phyloP scores from a whole-genome alignment of 768 basidiomycete species.

The Nevesoporus exiguus region DNA sequence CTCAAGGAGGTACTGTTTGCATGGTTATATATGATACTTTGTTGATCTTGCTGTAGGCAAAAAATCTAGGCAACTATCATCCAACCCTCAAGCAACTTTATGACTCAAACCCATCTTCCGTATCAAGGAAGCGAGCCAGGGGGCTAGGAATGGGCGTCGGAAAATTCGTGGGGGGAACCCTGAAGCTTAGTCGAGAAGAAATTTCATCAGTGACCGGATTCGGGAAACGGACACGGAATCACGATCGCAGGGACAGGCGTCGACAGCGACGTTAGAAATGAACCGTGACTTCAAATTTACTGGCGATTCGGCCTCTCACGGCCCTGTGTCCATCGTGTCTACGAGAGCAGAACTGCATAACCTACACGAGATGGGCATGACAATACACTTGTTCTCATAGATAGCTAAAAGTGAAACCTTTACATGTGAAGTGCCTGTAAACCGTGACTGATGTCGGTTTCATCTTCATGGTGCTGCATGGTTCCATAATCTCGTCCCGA shows the following conservation, averaged over 20 bases:
- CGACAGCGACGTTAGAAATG: constrained; percentile 7
- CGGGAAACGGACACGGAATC: constrained; percentile 3
- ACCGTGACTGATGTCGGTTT: constrained; percentile 22
- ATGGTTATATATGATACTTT: background rate
- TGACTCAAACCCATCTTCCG: constrained; percentile 33
- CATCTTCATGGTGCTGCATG: constrained; percentile 17
- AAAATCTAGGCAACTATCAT: constrained; percentile 82
- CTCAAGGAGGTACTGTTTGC: constrained; percentile 62
- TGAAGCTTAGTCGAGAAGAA: constrained; percentile 63
- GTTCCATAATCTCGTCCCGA: constrained; percentile 23
- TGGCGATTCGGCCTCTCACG: no score
- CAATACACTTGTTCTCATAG: constrained; percentile 7
- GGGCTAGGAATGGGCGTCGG: constrained; percentile 81
- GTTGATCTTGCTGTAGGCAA: constrained; percentile 51
- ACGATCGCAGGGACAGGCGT: background rate
- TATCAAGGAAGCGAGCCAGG: constrained; percentile 47
- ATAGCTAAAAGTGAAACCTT: constrained; percentile 5
- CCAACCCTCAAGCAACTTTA: constrained; percentile 70
- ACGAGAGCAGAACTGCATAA: no score
- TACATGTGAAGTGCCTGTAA: constrained; percentile 25
- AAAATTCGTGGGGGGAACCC: constrained; percentile 63
- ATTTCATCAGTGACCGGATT: constrained; percentile 39
- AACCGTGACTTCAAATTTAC: no score
- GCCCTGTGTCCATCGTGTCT: no score
- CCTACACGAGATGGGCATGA: constrained; percentile 2